Evolutionary conservation across 768 basidiomycete species (phyloP), one percentile per base, ranked within the genome.

Genomic region (Crucibulum laeve): DNA sequence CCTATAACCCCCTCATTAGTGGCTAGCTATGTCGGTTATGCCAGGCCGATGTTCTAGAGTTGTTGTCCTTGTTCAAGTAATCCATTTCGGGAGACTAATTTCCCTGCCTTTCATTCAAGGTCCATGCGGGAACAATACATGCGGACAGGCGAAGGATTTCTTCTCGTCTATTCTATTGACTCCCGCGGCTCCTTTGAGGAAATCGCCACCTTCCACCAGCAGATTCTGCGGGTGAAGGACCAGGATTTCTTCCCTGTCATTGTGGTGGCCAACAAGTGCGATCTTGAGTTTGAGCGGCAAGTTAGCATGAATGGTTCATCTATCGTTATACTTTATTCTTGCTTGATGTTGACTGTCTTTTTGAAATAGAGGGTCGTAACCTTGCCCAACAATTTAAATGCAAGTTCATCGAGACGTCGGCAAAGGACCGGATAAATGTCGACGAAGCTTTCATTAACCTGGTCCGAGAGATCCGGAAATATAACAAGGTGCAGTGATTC

Each of bases 91-190:
- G n/a, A n/a, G n/a, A n/a, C n/a, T 46, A 51, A 26, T 45, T 38
- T 4, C 4, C 26, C 43, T n/a, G 15, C 19, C 18, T 23, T n/a
- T 30, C n/a, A 11, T 28, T 51, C n/a, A 46, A 94, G 91, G 45
- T 94, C 95, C 18, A 97, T 98, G 94, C 84, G 95, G 36, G 95
- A 98, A 59, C 95, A 97, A 59, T 97, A 97, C 71, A 97, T 97
- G 93, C 83, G 93, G 41, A 92, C 93, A 22, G 95, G 95, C 47
- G 94, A 98, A 65, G 95, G 94, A 6, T 98, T 98, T 75, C 79
- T 98, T 32, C 82, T 98, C 49, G 92, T 97, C 46, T 98, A 98
- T 67, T 92, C 91, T 41, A 97, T 96, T 68, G 95, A 94, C n/a
- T 93, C 92, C 24, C 84, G 94, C 52, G 87, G 90, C 63, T 95